phyloP scores from a whole-genome alignment of 352 stramenopile species.

The Pythium periplocum region DNA sequence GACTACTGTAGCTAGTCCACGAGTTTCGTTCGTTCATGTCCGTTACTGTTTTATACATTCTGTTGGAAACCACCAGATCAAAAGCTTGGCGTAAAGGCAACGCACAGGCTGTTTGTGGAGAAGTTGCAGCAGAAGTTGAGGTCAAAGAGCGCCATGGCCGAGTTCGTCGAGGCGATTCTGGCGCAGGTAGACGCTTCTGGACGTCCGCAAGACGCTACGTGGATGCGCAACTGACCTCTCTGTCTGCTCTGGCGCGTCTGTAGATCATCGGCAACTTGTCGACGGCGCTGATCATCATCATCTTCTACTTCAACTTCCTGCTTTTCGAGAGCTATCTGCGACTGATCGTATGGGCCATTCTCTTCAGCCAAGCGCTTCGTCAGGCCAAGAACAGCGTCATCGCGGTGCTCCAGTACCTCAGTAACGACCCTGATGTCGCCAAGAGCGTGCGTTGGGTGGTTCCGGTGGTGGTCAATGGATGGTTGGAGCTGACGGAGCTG shows the following conservation, averaged over 20 bases:
- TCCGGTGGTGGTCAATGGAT: not conserved
- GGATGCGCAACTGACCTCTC: not conserved
- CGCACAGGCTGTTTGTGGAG: not conserved
- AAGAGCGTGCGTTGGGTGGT: conserved; percentile 40
- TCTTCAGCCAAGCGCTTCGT: conserved; percentile 82
- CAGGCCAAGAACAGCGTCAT: conserved; percentile 85
- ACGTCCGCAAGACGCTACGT: not conserved
- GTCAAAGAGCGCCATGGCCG: conserved; percentile 37
- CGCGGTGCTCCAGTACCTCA: conserved; percentile 80
- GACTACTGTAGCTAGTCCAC: too few relatives aligned
- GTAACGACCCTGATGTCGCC: conserved; percentile 67
- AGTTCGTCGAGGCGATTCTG: conserved; percentile 83
- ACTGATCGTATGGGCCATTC: conserved; percentile 83
- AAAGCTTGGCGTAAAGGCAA: too few relatives aligned
- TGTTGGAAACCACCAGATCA: conserved; percentile 6
- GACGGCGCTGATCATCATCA: conserved; percentile 76
- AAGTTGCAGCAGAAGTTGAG: conserved; percentile 10
- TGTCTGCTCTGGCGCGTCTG: not conserved
- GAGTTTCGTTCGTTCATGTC: too few relatives aligned
- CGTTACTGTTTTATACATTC: not conserved
- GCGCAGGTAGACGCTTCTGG: conserved; percentile 39
- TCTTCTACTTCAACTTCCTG: conserved; percentile 89
- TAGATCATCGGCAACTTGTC: conserved; percentile 86
- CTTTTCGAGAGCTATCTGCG: conserved; percentile 87
- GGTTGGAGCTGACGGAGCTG: not conserved